Evolutionary conservation across 2,329 filamentous ascomycete genomes (phyloP).

Genomic region (Aspergillus oerlinghausenensis): DNA sequence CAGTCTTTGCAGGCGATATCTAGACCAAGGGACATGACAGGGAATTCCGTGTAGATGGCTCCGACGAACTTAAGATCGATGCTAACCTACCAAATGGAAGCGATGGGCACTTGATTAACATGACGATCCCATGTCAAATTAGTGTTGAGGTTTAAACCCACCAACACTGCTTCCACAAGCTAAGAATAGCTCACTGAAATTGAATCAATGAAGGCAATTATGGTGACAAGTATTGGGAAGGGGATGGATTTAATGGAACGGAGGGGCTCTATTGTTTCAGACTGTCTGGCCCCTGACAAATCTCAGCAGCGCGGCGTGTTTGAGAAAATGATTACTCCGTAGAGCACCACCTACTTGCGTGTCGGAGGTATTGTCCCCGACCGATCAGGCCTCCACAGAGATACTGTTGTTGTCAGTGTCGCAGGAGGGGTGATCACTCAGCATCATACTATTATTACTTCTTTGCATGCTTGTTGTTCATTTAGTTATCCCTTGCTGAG

Average conservation of each 20-base stretch:
- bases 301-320: not conserved
- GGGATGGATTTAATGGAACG: not conserved
- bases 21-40: too few species aligned
- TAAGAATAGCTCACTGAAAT: not conserved
- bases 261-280: conserved; percentile 3
- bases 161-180: not conserved
- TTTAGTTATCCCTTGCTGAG: not conserved
- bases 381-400: not conserved
- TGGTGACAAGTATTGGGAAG: not conserved
- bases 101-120: not conserved
- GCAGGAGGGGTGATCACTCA: not conserved
- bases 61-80: too few species aligned
- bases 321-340: not conserved
- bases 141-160: not conserved
- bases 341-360: not conserved
- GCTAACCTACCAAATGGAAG: too few species aligned
- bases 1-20: not conserved
- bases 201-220: not conserved
- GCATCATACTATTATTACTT: not conserved
- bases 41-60: too few species aligned
- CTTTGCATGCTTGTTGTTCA: not conserved
- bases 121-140: not conserved
- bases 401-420: not conserved
- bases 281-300: not conserved
- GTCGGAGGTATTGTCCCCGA: not conserved